Percentiles rank a stretch among this genome's conserved stretches.
Evolutionary conservation across 192 early-diverging fungal genomes (phyloP).

Genomic region (Lunasporangiospora selenospora): DNA sequence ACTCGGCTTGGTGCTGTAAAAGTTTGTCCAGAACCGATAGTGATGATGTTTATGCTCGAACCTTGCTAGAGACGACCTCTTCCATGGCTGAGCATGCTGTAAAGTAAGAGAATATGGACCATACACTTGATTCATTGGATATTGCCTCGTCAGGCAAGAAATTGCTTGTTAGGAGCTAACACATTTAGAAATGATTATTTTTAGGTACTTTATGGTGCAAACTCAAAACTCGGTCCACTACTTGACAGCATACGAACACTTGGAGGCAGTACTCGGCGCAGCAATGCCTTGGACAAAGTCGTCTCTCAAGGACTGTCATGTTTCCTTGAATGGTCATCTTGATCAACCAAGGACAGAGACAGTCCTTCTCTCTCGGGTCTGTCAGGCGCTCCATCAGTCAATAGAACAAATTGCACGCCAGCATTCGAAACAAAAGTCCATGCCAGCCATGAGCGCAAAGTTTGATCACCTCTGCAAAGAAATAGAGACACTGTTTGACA

Average conservation of each 20-base stretch:
- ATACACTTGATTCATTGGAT: too few species aligned
- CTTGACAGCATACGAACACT: conserved; percentile 8
- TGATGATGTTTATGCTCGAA: conserved; percentile 11
- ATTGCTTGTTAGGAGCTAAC: too few species aligned
- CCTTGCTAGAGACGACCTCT: conserved; percentile 16
- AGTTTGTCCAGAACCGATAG: conserved; percentile 16
- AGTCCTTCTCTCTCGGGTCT: conserved; percentile 15
- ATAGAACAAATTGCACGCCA: conserved; percentile 13
- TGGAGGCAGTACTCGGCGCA: conserved; percentile 7
- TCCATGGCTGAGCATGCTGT: conserved; percentile 14
- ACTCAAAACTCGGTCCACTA: conserved; percentile 5
- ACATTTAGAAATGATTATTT: too few species aligned
- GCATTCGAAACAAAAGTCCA: not conserved
- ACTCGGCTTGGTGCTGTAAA: conserved; percentile 26
- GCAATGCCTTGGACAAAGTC: not conserved
- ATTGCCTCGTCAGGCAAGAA: too few species aligned
- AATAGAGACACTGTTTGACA: conserved; percentile 1
- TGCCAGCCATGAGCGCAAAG: not conserved
- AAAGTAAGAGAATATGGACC: conserved; percentile 7
- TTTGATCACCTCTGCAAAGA: conserved; percentile 3
- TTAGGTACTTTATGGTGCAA: conserved; percentile 25
- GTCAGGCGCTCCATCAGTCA: conserved; percentile 20
- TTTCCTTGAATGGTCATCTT: not conserved
- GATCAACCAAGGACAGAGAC: conserved; percentile 7
- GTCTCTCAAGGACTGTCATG: conserved; percentile 3